A percentile compares a stretch with the other conserved stretches of the same genome.
Evolutionary conservation across 495 filamentous ascomycete genomes (phyloP).

Genomic region (Penicillium pancosmium): DNA sequence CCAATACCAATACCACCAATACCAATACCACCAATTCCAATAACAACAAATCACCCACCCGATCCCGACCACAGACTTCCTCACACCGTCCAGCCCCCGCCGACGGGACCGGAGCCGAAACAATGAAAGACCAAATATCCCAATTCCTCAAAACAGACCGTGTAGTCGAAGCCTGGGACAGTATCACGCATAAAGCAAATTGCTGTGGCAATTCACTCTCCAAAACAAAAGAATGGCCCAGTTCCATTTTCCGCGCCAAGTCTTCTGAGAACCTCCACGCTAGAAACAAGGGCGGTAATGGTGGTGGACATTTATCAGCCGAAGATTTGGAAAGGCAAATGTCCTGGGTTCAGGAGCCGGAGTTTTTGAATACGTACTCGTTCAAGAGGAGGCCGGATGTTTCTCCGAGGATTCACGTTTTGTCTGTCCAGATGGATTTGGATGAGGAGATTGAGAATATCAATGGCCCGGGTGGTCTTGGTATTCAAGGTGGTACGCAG

Average conservation of each 20-base stretch:
- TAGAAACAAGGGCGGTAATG: no score
- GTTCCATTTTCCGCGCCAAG: constrained; percentile 40
- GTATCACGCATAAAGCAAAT: constrained; percentile 23
- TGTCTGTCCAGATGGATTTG: constrained; percentile 35
- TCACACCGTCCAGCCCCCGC: no score
- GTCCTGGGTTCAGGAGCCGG: constrained; percentile 37
- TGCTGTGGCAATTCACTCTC: constrained; percentile 12
- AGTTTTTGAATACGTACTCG: constrained; percentile 38
- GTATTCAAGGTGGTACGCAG: no score
- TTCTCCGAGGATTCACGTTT: constrained; percentile 39
- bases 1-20: not conserved
- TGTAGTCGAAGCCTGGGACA: constrained; percentile 45
- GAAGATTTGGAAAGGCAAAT: constrained; percentile 29
- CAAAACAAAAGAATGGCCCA: constrained; percentile 33
- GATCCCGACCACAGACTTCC: not conserved
- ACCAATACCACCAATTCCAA: not conserved
- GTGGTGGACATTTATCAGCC: constrained; percentile 4
- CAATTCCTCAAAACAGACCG: constrained; percentile 45
- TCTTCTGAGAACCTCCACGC: constrained; percentile 11
- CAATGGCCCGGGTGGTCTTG: constrained; percentile 3
- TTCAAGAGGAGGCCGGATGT: constrained; percentile 34
- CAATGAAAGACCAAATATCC: constrained; percentile 41
- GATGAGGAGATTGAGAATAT: constrained; percentile 26
- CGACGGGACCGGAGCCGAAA: constrained; percentile 19
- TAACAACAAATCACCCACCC: not conserved